Evolutionary conservation across 2,329 filamentous ascomycete species (phyloP), one percentile per base, ranked within the genome.

Genomic region (Plenodomus biglobosus): DNA sequence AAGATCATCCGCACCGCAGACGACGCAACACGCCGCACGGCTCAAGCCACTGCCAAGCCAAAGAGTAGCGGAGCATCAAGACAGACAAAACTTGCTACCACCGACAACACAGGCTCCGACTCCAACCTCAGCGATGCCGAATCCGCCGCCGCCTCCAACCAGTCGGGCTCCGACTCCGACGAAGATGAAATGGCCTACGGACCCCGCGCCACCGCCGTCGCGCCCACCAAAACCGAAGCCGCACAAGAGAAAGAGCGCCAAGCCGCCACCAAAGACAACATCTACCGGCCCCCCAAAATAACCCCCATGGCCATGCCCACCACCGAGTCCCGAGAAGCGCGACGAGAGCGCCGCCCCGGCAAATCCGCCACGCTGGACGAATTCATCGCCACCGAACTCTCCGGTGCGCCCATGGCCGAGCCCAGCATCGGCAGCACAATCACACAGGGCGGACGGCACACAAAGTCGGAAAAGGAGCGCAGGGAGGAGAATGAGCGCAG

Each of bases 401-500:
- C 90, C 0, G 74, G 81, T 5, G 90, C 90, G 2, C 94, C 94
- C 1, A 74, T 90, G 48, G 89, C 91, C 1, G 83, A 95, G 69
- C 91, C 92, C 45, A 95, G 88, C 59, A 95, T 99, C 62, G 95
- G 94, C 51, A 94, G 88, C 47, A 96, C 89, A 16, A 95, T 96
- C 60, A 79, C 86, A 3, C 79, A 85, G 40, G 86, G 88, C 41
- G 94, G 94, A 27, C 84, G 92, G 55, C 84, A 84, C 69, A 84
- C 85, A 64, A 94, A 92, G 78, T 89, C 88, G 4, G 82, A 85
- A 13, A 79, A 84, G 27, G 87, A 96, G 68, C 83, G 88, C 46
- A 84, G 84, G 54, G 83, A 84, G 35, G 92, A 97, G 70, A 82
- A 82, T 1, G 92, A 96, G 75, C 80, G 88, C 46, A 82, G 82